These are phyloP conservation scores for Groenewaldozyma auringiensis DNA, from an alignment of 1,139 yeast species.

Conservation along the genomic window DNA sequence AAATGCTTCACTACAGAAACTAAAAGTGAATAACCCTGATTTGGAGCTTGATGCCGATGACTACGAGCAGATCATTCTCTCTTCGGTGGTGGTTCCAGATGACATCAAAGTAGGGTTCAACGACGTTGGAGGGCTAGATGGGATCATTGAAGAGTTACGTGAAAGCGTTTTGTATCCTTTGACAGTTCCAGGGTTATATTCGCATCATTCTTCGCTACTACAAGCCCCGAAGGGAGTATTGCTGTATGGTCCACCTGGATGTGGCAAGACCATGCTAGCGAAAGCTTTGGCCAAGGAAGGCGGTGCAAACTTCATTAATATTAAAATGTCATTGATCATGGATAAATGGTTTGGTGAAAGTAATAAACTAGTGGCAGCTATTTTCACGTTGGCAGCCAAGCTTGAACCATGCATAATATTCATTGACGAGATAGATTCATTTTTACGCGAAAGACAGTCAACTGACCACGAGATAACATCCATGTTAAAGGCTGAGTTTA, in stretches of 20 bases:
- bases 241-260: conserved; percentile 94
- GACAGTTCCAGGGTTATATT: conserved; percentile 39
- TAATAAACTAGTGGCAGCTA: conserved; percentile 88
- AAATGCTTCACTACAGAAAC: conserved; percentile 49
- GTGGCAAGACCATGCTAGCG: conserved; percentile 98
- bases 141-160: conserved; percentile 70
- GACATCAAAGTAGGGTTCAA: conserved; percentile 69
- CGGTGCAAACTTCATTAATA: conserved; percentile 85
- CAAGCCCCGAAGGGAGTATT: conserved; percentile 94
- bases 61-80: conserved; percentile 69
- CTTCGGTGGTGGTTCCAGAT: conserved; percentile 74
- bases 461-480: conserved; percentile 95
- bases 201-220: conserved; percentile 39
- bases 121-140: conserved; percentile 85
- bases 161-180: conserved; percentile 87
- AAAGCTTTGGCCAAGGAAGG: conserved; percentile 91
- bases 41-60: conserved; percentile 56
- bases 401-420: conserved; percentile 91
- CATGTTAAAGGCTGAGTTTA: conserved; percentile 89
- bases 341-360: conserved; percentile 99
- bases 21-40: conserved; percentile 53
- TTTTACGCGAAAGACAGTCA: conserved; percentile 76
- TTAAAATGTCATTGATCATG: conserved; percentile 90
- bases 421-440: conserved; percentile 94
- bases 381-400: conserved; percentile 82